phyloP scores from a whole-genome alignment of 2,329 filamentous ascomycete genomes.

The Ceratocystis albifundus region DNA sequence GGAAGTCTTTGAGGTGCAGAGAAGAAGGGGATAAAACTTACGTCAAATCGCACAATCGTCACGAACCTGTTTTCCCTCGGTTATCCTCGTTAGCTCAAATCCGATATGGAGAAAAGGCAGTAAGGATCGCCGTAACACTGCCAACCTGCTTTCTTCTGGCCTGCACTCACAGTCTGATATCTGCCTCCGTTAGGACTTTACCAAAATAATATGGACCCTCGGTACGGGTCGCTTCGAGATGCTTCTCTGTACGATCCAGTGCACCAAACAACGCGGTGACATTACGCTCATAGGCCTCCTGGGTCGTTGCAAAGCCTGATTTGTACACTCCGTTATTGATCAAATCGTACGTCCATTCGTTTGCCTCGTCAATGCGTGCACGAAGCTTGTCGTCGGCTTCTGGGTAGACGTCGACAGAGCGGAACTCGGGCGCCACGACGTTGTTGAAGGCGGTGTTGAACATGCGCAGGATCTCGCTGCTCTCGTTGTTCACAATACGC shows the following conservation, averaged over 20 bases:
- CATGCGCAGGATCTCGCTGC: constrained; percentile 86
- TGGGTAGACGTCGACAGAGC: constrained; percentile 56
- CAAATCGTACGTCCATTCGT: constrained; percentile 67
- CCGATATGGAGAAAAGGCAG: background rate
- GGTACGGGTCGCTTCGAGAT: constrained; percentile 41
- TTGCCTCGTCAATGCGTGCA: constrained; percentile 59
- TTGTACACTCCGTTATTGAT: constrained; percentile 65
- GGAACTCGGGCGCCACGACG: constrained; percentile 48
- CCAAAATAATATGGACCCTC: constrained; percentile 65
- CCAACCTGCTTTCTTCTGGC: background rate
- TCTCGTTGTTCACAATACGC: constrained; percentile 83
- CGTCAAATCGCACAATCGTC: constrained; percentile 62
- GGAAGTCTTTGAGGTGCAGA: background rate
- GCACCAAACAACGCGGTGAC: constrained; percentile 60
- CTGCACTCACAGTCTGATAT: constrained; percentile 53
- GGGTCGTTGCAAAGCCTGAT: constrained; percentile 73
- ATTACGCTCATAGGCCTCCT: constrained; percentile 69
- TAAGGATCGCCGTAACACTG: background rate
- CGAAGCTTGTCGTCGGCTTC: constrained; percentile 38
- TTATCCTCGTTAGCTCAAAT: background rate
- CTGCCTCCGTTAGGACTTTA: constrained; percentile 63
- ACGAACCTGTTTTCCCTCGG: constrained; percentile 39
- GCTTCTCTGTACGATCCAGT: constrained; percentile 63
- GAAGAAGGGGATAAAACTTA: constrained; percentile 27
- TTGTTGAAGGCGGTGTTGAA: constrained; percentile 66